Percentiles rank a stretch among this genome's conserved stretches.
Conservation (phyloP, 2,329 filamentous ascomycete species). For the Aureobasidium sp. region DNA sequence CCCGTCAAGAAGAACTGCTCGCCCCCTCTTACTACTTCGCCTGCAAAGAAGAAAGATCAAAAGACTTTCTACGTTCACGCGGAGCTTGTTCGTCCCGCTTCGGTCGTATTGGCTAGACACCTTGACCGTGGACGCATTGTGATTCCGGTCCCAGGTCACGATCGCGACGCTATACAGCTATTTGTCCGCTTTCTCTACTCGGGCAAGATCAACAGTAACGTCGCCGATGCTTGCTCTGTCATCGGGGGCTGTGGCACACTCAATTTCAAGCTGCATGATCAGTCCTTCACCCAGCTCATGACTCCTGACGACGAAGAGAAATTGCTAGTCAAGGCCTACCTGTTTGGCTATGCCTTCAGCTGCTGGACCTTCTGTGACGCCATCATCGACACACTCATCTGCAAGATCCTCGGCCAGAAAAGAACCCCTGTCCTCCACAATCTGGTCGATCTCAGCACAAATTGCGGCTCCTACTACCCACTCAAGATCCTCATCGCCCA, state of each 20-base stretch:
- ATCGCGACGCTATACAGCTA: background rate
- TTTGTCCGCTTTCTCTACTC: constrained; percentile 6
- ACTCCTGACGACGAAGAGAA: background rate
- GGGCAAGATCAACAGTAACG: background rate
- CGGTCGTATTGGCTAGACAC: background rate
- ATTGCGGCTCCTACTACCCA: background rate
- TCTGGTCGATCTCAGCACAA: background rate
- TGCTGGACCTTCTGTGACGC: background rate
- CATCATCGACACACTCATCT: background rate
- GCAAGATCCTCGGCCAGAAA: background rate
- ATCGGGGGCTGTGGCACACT: background rate
- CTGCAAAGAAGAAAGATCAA: background rate
- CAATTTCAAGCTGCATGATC: background rate
- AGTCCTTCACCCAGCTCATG: background rate
- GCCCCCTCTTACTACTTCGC: background rate
- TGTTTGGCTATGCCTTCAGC: background rate
- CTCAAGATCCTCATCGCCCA: background rate
- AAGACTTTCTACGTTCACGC: background rate
- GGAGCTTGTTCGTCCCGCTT: background rate
- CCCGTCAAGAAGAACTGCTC: background rate
- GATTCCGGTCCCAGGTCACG: background rate
- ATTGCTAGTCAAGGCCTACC: background rate
- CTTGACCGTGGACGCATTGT: background rate
- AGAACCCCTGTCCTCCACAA: background rate
- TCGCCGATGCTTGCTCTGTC: background rate